A percentile compares a stretch with the other conserved stretches of the same genome.
phyloP scores from a whole-genome alignment of 1,284 basidiomycete genomes.

The Ceratobasidium sp. region DNA sequence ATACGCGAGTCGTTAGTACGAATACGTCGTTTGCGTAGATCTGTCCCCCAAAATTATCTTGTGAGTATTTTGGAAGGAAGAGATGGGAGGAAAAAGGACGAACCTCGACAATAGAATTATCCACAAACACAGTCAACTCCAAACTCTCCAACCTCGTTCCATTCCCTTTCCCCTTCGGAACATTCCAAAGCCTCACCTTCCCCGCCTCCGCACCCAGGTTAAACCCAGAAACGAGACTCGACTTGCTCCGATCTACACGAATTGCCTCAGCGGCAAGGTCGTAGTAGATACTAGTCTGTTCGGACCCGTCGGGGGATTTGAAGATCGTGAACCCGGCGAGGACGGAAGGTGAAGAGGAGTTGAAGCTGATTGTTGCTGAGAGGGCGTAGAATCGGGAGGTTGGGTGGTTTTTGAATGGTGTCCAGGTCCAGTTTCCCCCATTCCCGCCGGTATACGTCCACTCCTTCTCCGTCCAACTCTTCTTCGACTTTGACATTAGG shows the following conservation, averaged over 20 bases:
- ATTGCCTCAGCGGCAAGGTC: slow-evolving; percentile 37
- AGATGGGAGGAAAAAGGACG: neutral
- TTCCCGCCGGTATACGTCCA: slow-evolving; percentile 12
- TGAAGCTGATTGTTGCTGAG: slow-evolving; percentile 23
- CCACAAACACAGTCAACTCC: slow-evolving; percentile 22
- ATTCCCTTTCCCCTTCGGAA: slow-evolving; percentile 15
- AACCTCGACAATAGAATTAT: slow-evolving; percentile 41
- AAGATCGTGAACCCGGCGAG: slow-evolving; percentile 39
- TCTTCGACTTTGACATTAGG: slow-evolving; percentile 15
- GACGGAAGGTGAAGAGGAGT: slow-evolving; percentile 10
- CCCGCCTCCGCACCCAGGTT: slow-evolving; percentile 19
- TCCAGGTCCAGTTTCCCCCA: slow-evolving; percentile 15
- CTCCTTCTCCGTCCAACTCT: slow-evolving; percentile 33
- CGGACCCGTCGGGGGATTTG: slow-evolving; percentile 28
- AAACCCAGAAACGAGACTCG: slow-evolving; percentile 39
- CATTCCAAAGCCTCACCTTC: slow-evolving; percentile 34
- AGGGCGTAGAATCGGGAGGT: slow-evolving; percentile 37
- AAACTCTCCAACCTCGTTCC: slow-evolving; percentile 27
- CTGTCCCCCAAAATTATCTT: neutral
- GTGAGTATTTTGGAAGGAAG: neutral
- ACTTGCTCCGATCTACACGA: slow-evolving; percentile 35
- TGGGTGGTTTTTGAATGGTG: slow-evolving; percentile 6
- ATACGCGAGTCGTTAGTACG: slow-evolving; percentile 32
- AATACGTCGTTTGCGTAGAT: slow-evolving; percentile 42
- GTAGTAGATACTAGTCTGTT: slow-evolving; percentile 32